Percentiles rank a stretch among this genome's conserved stretches.
Conservation (phyloP, 202 grass and related monocot species). For the Carex sylvatica region DNA sequence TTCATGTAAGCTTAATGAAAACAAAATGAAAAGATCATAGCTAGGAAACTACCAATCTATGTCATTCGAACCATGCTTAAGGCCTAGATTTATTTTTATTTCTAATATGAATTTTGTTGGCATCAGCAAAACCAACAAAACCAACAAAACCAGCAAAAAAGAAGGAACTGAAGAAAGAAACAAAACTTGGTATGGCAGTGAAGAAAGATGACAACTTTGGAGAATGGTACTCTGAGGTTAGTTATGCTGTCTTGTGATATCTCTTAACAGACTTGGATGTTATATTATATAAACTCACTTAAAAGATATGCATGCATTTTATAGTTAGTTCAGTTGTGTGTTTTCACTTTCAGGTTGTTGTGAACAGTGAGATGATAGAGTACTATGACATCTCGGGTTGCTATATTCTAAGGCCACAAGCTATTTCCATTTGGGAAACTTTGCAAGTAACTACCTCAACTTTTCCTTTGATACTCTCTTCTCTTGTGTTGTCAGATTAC, state of each 20-base stretch:
- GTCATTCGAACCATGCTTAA: too few species aligned
- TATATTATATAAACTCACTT: too few species aligned
- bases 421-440: slow-evolving; percentile 87
- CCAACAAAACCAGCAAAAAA: slow-evolving; percentile 45
- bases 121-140: too few species aligned
- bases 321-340: not conserved
- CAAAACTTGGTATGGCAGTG: slow-evolving; percentile 67
- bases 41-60: not conserved
- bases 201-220: slow-evolving; percentile 94
- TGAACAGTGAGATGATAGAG: slow-evolving; percentile 95
- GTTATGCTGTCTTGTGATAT: not conserved
- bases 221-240: slow-evolving; percentile 95
- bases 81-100: too few species aligned
- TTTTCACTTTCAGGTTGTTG: slow-evolving; percentile 53
- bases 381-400: slow-evolving; percentile 99
- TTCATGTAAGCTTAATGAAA: too few species aligned
- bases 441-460: slow-evolving; percentile 45
- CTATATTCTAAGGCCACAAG: slow-evolving; percentile 88
- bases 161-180: slow-evolving; percentile 99
- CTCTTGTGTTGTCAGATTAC: not conserved
- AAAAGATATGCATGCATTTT: too few species aligned
- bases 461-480: not conserved
- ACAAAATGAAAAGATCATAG: not conserved
- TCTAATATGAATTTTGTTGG: too few species aligned
- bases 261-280: too few species aligned